Base-by-base conservation (phyloP, 1,284 basidiomycete genomes). In the Apiotrichum gracile region DNA sequence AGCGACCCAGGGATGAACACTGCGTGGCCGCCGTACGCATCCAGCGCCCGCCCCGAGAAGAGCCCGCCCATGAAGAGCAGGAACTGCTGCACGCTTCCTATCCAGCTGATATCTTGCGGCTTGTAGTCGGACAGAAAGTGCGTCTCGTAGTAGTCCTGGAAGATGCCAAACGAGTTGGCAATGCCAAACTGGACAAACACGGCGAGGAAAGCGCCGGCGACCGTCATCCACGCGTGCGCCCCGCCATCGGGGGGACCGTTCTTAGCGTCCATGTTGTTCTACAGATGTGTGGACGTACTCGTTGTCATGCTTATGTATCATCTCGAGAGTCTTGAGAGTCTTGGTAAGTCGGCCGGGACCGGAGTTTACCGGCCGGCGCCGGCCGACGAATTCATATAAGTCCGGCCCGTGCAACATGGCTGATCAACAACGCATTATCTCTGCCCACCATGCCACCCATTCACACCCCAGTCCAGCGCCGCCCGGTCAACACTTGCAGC, bases 41-140 rank as follows among this genome's bases (percentile, higher is more conserved):
- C 67, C 46, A 67, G 64, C 0, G 55, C 9, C 2, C 54, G 44
- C 1, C 54, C 54, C 9, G 42, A 26, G 17, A 55, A 42, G 9
- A 51, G 25, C 21, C 83, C 83, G 25, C 58, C 78, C 0, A 54
- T 47, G 68, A 65, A 78, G 69, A 62, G 80, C 73, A 62, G 78
- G 61, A 75, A 81, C 76, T 58, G 80, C 68, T 86, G 84, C 37
- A 85, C 72, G 0, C 84, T 85, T 1, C 85, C 85, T 47, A 87
- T 85, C 86, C 85, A 87, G 17, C 85, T 80, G 37, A 72, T 68
- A 16, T 53, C 52, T 24, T 65, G 64, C 1, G 65, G 34, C 12
- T 53, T 38, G 39, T 64, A 42, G 6, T 47, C 38, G 0, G 55
- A 40, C 27, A 68, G 66, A 3, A 52, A 49, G 13, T 51, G 38